Conservation (phyloP, 257 asterid species). For the Nicotiana paniculata region DNA sequence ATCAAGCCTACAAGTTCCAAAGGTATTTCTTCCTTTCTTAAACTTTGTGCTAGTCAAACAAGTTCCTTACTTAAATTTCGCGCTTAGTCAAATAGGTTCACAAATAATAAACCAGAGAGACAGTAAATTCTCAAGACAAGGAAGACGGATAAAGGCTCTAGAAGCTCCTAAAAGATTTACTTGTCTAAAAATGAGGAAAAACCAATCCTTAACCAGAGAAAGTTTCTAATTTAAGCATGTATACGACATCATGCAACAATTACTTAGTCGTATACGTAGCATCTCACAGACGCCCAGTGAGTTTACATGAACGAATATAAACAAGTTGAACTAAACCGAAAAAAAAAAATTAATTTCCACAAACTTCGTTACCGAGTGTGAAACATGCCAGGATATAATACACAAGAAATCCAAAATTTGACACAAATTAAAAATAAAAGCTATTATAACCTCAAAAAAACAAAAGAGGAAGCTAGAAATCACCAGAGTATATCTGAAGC, state of each 20-base stretch:
- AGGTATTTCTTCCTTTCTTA: neutral
- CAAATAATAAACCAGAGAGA: neutral
- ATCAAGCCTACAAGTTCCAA: neutral
- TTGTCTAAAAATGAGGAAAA: neutral
- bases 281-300: neutral
- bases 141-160: neutral
- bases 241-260: neutral
- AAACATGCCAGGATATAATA: neutral
- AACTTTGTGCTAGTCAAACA: neutral
- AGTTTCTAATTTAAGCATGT: neutral
- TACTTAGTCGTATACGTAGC: neutral
- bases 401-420: neutral
- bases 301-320: neutral
- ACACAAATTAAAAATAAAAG: neutral
- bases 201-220: neutral
- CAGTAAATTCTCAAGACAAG: neutral
- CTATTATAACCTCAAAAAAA: neutral
- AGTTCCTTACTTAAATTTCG: neutral
- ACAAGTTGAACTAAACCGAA: neutral
- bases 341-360: neutral
- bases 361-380: neutral
- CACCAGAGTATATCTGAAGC: neutral
- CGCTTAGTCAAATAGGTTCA: neutral
- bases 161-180: neutral
- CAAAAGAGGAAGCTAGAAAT: neutral